These are phyloP conservation scores for Acidiella bohemica DNA, from an alignment of 495 filamentous ascomycete species.

Conservation along the genomic window DNA sequence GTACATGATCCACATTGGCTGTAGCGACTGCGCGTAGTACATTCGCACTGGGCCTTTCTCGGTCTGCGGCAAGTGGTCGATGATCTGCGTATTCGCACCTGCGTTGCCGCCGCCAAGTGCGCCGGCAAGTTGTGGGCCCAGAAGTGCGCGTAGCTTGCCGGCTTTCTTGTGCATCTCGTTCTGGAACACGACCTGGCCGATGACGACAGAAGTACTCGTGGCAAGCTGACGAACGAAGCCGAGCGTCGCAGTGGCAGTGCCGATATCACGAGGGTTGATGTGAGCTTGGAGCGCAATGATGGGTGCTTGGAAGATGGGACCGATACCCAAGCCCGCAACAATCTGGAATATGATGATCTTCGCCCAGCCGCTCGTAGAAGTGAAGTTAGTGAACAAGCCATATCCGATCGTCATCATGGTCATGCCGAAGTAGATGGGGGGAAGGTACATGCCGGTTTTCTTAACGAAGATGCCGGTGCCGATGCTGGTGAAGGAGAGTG, in stretches of 20 bases:
- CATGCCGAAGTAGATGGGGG: constrained; percentile 44
- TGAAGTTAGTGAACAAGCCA: constrained; percentile 51
- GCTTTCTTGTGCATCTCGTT: constrained; percentile 35
- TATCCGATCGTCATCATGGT: constrained; percentile 47
- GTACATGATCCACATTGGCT: constrained; percentile 39
- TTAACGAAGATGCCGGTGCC: constrained; percentile 55
- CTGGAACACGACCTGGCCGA: constrained; percentile 72
- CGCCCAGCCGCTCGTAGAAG: constrained; percentile 36
- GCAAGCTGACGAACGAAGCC: constrained; percentile 61
- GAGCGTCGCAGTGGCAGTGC: constrained; percentile 63
- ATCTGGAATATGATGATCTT: constrained; percentile 52
- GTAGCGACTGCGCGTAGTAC: constrained; percentile 32
- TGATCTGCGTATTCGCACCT: constrained; percentile 32
- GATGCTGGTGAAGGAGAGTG: constrained; percentile 53
- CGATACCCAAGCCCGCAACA: constrained; percentile 51
- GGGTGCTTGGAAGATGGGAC: constrained; percentile 58
- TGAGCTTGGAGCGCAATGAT: constrained; percentile 68
- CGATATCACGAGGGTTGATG: constrained; percentile 55
- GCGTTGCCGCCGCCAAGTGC: constrained; percentile 32
- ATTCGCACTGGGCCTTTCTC: constrained; percentile 24
- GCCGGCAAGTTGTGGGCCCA: constrained; percentile 25
- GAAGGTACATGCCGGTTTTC: constrained; percentile 49
- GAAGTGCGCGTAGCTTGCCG: constrained; percentile 9
- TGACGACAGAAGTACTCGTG: constrained; percentile 57
- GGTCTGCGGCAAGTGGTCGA: constrained; percentile 26